These are phyloP conservation scores for Porphyridium purpureum DNA, from an alignment of 23 red algal species.

Conservation along the genomic window DNA sequence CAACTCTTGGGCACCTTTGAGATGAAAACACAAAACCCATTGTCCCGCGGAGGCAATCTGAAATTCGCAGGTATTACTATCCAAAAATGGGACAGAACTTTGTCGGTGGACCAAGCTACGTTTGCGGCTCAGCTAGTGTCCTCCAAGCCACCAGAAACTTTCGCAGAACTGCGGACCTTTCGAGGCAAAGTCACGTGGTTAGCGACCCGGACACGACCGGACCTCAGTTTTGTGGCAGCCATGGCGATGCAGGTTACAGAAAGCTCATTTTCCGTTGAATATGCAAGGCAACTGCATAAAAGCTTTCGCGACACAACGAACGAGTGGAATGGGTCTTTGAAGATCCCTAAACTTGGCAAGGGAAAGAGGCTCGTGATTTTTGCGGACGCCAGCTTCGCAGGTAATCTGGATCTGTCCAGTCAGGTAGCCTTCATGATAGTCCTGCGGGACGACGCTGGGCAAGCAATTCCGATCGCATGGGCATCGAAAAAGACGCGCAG, in stretches of 20 bases:
- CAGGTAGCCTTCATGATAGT: constrained; percentile 3
- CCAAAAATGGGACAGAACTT: neutral
- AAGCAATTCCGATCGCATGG: neutral
- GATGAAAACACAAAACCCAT: neutral
- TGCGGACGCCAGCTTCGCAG: neutral
- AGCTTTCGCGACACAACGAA: neutral
- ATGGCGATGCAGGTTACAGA: no score
- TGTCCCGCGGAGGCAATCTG: neutral
- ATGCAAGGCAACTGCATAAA: no score
- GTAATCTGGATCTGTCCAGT: neutral
- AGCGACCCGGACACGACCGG: no score
- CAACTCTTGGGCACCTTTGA: neutral
- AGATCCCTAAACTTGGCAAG: neutral
- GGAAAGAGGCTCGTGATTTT: neutral
- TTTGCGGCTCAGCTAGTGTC: no score
- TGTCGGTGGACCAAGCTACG: neutral
- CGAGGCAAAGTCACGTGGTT: no score
- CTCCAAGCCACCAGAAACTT: no score
- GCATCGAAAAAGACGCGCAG: constrained; percentile 1
- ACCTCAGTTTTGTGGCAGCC: neutral
- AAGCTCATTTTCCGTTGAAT: neutral
- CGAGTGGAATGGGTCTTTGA: neutral
- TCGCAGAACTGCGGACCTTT: no score
- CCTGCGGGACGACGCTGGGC: neutral
- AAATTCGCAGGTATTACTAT: neutral